Base-by-base conservation (phyloP, 2,329 filamentous ascomycete genomes). In the Phialophora chinensis region DNA sequence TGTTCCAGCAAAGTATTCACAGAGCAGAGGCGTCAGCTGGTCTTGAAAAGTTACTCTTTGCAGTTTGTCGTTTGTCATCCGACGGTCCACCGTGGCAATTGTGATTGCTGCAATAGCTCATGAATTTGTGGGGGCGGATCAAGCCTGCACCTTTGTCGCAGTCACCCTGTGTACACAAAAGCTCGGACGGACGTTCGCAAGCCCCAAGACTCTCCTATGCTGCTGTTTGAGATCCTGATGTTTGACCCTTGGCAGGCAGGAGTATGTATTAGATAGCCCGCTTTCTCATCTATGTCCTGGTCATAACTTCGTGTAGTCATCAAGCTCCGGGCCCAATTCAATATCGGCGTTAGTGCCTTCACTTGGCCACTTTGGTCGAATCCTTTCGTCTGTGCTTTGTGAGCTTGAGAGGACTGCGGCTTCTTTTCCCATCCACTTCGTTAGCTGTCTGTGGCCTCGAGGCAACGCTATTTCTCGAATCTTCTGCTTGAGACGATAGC, bases 341-440 rank as follows among this genome's bases (percentile, higher is more conserved):
- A n/a, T 25, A 23, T 33, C 60, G 56, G 52, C 56, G 35, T 20
- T 20, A 53, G 14, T 33, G 53, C 27, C 29, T 53, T 69, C 38
- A 72, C 60, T 68, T 71, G 11, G 63, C 31, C n/a, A 60, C 57
- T 49, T 72, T 72, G 5, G 60, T 60, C 33, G 68, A 70, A n/a
- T 70, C 70, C 57, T 71, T 72, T 33, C 70, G 66, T 47, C 66
- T 58, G 38, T 72, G 70, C 49, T 67, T 71, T 20, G 56, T 69
- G 47, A 72, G 58, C 56, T 70, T 70, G 23, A 57, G 62, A 3
- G 68, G 68, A 33, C 68, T 70, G 23, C 60, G 65, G 35, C 63
- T 70, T 44, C 66, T 56, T 52, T 62, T 61, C 44, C 61, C 50
- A 59, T 57, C 47, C 29, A 65, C 63, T 57, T 55, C 61, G 35